phyloP scores from a whole-genome alignment of 129 eudicot genomes.

The Pseudognaphalium luteoalbum region DNA sequence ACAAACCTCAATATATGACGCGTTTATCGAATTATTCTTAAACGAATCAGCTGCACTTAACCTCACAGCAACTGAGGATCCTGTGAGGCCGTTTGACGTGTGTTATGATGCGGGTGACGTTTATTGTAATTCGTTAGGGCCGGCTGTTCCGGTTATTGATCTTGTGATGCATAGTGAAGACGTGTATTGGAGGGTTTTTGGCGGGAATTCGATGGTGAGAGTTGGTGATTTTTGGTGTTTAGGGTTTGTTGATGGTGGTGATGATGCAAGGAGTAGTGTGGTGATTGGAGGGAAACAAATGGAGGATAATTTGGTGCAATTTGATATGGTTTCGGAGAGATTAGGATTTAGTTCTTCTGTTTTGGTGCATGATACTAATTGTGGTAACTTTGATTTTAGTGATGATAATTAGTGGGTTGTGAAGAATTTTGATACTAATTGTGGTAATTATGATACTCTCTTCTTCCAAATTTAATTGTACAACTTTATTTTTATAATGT shows the following conservation, averaged over 20 bases:
- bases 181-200: conserved; percentile 53
- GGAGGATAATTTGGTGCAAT: conserved; percentile 56
- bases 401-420: conserved; percentile 1
- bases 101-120: conserved; percentile 33
- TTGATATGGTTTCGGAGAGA: conserved; percentile 42
- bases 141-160: conserved; percentile 44
- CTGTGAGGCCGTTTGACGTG: conserved; percentile 35
- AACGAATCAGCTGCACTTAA: conserved; percentile 36
- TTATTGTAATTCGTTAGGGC: conserved; percentile 28
- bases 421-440: neutral
- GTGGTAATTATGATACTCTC: no score
- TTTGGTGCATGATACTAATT: conserved; percentile 40
- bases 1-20: conserved; percentile 40
- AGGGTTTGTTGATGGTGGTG: conserved; percentile 61
- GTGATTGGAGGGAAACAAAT: conserved; percentile 52
- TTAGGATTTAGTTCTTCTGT: conserved; percentile 55
- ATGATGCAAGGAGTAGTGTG: conserved; percentile 33
- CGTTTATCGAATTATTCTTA: conserved; percentile 34
- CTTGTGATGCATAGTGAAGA: conserved; percentile 48
- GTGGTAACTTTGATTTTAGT: conserved; percentile 39
- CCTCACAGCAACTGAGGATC: conserved; percentile 21
- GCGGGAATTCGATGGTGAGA: conserved; percentile 50
- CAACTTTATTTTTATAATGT: no score
- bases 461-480: no score
- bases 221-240: conserved; percentile 42